These are phyloP conservation scores for Cylindrodendrum hubeiense DNA, from an alignment of 2,329 filamentous ascomycete genomes.

Conservation along the genomic window DNA sequence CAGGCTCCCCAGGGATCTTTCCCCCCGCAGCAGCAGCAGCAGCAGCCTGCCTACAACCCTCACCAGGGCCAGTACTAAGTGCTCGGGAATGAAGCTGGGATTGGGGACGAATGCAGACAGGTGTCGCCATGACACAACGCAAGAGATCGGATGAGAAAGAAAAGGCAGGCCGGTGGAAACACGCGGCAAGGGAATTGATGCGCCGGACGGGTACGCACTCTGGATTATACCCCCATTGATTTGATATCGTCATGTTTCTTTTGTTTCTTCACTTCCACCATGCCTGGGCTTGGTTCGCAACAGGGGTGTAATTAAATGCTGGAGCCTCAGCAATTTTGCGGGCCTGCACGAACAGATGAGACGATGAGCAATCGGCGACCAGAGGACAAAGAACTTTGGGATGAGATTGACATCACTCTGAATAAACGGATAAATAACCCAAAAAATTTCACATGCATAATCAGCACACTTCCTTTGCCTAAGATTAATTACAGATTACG, in stretches of 20 bases:
- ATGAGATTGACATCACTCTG: constrained; percentile 2
- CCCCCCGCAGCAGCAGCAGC: constrained; percentile 39
- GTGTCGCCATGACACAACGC: constrained; percentile 6
- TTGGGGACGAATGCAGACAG: not conserved
- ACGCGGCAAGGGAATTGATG: constrained; percentile 8
- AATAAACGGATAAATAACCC: no score
- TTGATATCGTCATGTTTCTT: constrained; percentile 29
- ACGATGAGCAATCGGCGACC: not conserved
- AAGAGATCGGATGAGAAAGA: constrained; percentile 5
- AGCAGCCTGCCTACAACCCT: constrained; percentile 39
- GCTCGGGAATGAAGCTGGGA: not conserved
- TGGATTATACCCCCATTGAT: constrained; percentile 43
- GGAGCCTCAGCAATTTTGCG: not conserved
- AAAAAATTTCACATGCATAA: constrained; percentile 4
- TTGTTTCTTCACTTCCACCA: constrained; percentile 5
- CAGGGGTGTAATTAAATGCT: not conserved
- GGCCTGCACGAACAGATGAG: not conserved
- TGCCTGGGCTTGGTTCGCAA: not conserved
- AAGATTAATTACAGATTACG: not conserved
- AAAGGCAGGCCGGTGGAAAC: not conserved
- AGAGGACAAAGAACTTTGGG: not conserved
- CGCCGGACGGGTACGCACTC: constrained; percentile 30
- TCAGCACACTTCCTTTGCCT: not conserved
- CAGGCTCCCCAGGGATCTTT: constrained; percentile 39
- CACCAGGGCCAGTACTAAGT: constrained; percentile 39